Conservation (phyloP, 495 filamentous ascomycete species). For the Penicillium simplicissimum region DNA sequence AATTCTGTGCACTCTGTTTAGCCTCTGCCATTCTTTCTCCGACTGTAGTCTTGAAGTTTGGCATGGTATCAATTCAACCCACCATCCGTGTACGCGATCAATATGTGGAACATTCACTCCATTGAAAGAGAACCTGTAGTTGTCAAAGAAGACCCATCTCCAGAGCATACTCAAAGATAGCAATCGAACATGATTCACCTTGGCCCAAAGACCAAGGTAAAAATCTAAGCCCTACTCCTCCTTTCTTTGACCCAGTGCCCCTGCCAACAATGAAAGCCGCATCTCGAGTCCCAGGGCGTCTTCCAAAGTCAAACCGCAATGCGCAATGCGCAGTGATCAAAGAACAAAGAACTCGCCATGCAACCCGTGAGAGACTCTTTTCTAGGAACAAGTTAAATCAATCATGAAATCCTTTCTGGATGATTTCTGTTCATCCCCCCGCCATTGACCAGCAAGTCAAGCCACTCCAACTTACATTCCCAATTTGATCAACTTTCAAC, state of each 20-base stretch:
- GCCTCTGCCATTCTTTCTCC: background rate
- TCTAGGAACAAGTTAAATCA: background rate
- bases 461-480: background rate
- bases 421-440: background rate
- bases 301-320: background rate
- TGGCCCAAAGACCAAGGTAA: background rate
- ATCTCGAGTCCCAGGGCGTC: background rate
- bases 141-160: background rate
- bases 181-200: background rate
- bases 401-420: background rate
- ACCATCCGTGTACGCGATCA: background rate
- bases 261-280: background rate
- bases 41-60: background rate
- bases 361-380: background rate
- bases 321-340: background rate
- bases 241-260: background rate
- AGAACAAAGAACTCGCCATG: background rate
- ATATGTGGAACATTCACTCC: background rate
- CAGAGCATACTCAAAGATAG: background rate
- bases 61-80: background rate
- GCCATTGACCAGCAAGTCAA: background rate
- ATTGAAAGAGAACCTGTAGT: background rate
- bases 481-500: background rate
- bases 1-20: no score
- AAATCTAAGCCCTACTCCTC: background rate